Conservation (phyloP, 2,329 filamentous ascomycete genomes). For the Pestalotiopsis sp. region DNA sequence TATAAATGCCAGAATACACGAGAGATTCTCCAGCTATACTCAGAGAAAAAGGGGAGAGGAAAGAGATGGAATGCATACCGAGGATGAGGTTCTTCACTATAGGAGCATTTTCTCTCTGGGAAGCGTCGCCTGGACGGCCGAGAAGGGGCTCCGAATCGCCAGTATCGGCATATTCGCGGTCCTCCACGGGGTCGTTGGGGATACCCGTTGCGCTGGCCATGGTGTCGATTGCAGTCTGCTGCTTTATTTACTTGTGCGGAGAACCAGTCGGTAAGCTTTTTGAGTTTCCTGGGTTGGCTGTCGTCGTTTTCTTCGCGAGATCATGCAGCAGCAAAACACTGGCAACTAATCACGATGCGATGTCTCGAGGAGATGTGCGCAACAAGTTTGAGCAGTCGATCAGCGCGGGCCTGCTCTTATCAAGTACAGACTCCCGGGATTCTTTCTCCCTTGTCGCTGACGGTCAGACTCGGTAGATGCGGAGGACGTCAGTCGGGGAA, state of each 20-base stretch:
- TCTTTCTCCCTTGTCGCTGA: neutral
- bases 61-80: conserved; percentile 53
- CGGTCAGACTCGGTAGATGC: conserved; percentile 3
- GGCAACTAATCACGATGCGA: neutral
- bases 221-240: conserved; percentile 6
- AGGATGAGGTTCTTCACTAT: conserved; percentile 74
- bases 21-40: neutral
- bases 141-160: conserved; percentile 64
- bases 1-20: neutral
- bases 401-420: neutral
- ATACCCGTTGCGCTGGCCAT: conserved; percentile 75
- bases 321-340: neutral
- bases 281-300: neutral
- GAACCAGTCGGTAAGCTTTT: neutral
- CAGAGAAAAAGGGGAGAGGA: neutral
- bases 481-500: conserved; percentile 2
- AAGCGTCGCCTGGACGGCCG: conserved; percentile 72
- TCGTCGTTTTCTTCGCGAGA: neutral
- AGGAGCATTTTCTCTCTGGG: conserved; percentile 66
- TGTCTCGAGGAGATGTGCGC: conserved; percentile 2
- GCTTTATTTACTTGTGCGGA: neutral
- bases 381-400: conserved; percentile 14
- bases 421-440: neutral
- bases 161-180: conserved; percentile 36
- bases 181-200: conserved; percentile 46